Conservation (phyloP, 2,329 filamentous ascomycete genomes). For the Lasiodiplodia sp. region DNA sequence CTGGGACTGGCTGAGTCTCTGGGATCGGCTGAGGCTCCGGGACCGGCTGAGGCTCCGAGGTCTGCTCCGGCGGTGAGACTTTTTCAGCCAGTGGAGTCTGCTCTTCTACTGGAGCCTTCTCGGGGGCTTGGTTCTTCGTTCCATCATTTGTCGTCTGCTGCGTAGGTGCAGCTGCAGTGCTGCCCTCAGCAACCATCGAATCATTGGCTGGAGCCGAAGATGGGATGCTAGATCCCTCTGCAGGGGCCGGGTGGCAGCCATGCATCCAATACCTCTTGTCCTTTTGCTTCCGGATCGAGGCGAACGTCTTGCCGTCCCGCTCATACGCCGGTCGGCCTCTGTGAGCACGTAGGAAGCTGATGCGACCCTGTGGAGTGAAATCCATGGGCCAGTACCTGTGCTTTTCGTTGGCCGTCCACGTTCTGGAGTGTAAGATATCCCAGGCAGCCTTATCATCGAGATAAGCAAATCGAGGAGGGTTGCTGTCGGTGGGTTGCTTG, state of each 20-base stretch:
- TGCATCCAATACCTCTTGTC: neutral
- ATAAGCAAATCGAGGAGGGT: conserved; percentile 45
- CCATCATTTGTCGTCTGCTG: neutral
- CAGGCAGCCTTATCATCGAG: conserved; percentile 50
- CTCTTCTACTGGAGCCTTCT: neutral
- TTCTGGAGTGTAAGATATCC: conserved; percentile 42
- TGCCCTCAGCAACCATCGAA: neutral
- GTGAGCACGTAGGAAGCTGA: conserved; percentile 43
- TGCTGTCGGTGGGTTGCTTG: conserved; percentile 39
- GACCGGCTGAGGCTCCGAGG: too few relatives aligned
- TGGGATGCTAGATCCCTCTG: neutral
- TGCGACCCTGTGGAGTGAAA: conserved; percentile 44
- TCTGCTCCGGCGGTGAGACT: neutral
- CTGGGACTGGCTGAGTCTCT: neutral
- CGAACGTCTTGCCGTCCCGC: neutral
- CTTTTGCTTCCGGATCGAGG: neutral
- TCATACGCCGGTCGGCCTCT: conserved; percentile 47
- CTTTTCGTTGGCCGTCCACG: conserved; percentile 38
- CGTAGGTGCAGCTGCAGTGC: neutral
- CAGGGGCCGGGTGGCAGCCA: neutral
- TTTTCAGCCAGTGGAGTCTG: neutral
- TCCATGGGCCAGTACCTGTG: conserved; percentile 48
- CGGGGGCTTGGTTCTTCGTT: neutral
- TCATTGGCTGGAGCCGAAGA: neutral
- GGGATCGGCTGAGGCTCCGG: too few relatives aligned